Percentiles rank a stretch among this genome's conserved stretches.
Conservation (phyloP, 192 early-diverging fungal species). For the Coemansia asiatica region DNA sequence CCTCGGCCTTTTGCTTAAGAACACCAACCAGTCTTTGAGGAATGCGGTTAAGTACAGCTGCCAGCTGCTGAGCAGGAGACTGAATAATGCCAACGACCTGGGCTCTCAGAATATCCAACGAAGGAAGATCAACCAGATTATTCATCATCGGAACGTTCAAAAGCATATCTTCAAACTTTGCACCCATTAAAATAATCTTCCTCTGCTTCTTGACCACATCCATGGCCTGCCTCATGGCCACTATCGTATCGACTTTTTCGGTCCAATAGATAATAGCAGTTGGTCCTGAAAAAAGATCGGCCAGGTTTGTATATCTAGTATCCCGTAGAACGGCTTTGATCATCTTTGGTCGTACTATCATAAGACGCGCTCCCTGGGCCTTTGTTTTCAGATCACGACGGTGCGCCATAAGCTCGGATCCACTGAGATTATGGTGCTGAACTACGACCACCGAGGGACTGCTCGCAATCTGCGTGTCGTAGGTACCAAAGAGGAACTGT, state of each 20-base stretch:
- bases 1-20: conserved; percentile 36
- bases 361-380: conserved; percentile 31
- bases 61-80: conserved; percentile 33
- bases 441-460: conserved; percentile 33
- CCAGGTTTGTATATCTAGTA: conserved; percentile 42
- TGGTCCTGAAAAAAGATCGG: conserved; percentile 44
- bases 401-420: conserved; percentile 32
- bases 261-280: conserved; percentile 44
- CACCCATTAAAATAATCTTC: conserved; percentile 50
- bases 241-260: not conserved
- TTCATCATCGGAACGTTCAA: conserved; percentile 40
- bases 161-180: conserved; percentile 35
- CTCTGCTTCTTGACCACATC: conserved; percentile 20
- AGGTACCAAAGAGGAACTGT: conserved; percentile 48
- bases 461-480: conserved; percentile 34
- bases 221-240: conserved; percentile 29
- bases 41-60: conserved; percentile 28
- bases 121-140: conserved; percentile 40
- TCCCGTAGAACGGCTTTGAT: conserved; percentile 47
- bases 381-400: conserved; percentile 25
- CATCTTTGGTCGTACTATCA: conserved; percentile 50
- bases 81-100: conserved; percentile 48
- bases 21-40: conserved; percentile 49
- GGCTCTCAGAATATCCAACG: conserved; percentile 37
- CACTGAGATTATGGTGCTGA: conserved; percentile 53